These are phyloP conservation scores for Starmerella cellae DNA, from an alignment of 805 yeast species.

Conservation along the genomic window DNA sequence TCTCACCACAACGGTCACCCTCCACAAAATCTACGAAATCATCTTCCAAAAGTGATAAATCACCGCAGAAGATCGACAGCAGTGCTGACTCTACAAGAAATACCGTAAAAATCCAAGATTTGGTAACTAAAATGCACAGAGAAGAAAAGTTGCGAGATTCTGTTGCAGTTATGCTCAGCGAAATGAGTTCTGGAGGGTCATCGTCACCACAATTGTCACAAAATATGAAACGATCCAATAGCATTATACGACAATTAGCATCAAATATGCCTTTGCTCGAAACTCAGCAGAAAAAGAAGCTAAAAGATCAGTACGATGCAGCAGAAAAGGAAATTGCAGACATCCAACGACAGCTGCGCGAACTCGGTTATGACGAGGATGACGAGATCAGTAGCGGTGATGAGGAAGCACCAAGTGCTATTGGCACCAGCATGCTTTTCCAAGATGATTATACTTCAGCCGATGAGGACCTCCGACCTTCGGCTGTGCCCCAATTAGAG, in stretches of 20 bases:
- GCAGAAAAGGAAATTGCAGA: conserved; percentile 15
- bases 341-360: conserved; percentile 28
- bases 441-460: conserved; percentile 1
- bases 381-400: conserved; percentile 30
- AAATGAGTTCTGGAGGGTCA: conserved; percentile 19
- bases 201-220: too few relatives aligned
- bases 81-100: conserved; percentile 2
- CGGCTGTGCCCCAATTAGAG: conserved; percentile 24
- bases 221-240: too few relatives aligned
- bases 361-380: conserved; percentile 33
- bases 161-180: conserved; percentile 29
- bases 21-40: neutral
- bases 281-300: conserved; percentile 10
- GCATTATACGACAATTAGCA: neutral
- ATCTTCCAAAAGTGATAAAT: neutral
- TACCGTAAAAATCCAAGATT: conserved; percentile 9
- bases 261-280: neutral
- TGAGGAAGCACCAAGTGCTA: conserved; percentile 8
- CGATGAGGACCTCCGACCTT: conserved; percentile 2
- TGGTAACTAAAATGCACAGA: conserved; percentile 26
- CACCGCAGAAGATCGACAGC: conserved; percentile 2
- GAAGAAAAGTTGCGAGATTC: conserved; percentile 30
- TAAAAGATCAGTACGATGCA: conserved; percentile 18
- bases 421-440: conserved; percentile 4
- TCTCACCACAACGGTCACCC: neutral